These are phyloP conservation scores for Plasmodium cynomolgi DNA, from an alignment of 169 alveolate genomes.

Conservation along the genomic window DNA sequence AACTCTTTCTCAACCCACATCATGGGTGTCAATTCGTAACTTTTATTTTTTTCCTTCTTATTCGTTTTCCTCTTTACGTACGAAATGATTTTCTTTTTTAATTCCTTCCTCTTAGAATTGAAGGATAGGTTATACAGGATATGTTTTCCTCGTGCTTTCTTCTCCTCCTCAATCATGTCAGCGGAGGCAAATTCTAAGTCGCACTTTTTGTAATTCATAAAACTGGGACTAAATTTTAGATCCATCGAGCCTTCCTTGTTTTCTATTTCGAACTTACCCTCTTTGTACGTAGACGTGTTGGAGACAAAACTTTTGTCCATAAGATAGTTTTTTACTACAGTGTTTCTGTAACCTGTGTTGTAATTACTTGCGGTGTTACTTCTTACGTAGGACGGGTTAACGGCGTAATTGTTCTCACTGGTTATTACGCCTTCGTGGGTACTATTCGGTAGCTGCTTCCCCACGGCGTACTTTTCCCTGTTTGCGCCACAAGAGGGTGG, in stretches of 20 bases:
- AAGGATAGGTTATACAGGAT: conserved; percentile 8
- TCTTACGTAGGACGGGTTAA: background rate
- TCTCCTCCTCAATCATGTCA: background rate
- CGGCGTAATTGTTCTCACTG: background rate
- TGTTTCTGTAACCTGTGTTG: background rate
- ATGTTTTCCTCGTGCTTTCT: background rate
- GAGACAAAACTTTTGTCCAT: conserved; percentile 17
- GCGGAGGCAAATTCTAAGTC: background rate
- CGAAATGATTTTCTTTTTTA: conserved; percentile 48
- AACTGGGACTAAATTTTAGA: background rate
- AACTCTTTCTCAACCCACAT: background rate
- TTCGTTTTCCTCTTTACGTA: conserved; percentile 21
- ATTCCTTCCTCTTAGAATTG: conserved; percentile 29
- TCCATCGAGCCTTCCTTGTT: background rate
- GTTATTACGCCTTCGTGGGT: background rate
- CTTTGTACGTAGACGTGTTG: conserved; percentile 38
- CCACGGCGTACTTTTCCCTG: background rate
- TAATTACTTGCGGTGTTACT: background rate
- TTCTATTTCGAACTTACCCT: conserved; percentile 6
- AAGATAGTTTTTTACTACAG: background rate
- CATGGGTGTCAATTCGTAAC: background rate
- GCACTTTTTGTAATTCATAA: background rate
- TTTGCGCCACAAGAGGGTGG: background rate
- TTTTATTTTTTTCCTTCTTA: conserved; percentile 21
- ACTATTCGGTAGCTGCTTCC: background rate